Evolutionary conservation across 176 grass and related monocot species (phyloP).

Genomic region (Oryza glaberrima): DNA sequence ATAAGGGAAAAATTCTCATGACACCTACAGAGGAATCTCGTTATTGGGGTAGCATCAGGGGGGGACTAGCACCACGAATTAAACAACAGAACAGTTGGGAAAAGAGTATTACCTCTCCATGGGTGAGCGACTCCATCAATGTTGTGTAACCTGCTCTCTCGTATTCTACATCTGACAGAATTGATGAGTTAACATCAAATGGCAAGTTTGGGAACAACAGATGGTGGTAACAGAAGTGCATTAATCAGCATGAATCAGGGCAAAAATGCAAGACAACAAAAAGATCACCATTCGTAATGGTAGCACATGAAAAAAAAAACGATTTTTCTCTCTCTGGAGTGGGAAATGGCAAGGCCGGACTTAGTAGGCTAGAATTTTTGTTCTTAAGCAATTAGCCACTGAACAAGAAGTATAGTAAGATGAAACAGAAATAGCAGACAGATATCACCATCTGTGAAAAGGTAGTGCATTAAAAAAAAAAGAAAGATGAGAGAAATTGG

Average conservation of each 20-base stretch:
- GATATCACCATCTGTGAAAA: neutral
- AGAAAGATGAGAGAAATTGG: neutral
- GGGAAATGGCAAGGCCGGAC: neutral
- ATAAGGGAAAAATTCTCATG: neutral
- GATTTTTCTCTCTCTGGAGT: neutral
- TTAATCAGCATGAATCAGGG: neutral
- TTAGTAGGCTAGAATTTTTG: neutral
- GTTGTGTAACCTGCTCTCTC: slow-evolving; percentile 46
- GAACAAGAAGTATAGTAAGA: slow-evolving; percentile 25
- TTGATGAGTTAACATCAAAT: slow-evolving; percentile 31
- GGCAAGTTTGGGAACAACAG: neutral
- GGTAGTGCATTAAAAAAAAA: neutral
- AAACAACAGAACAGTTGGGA: slow-evolving; percentile 30
- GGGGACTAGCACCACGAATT: neutral
- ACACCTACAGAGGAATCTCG: neutral
- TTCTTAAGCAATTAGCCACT: neutral
- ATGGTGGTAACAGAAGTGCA: neutral
- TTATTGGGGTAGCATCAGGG: neutral
- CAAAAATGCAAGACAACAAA: neutral
- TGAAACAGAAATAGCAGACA: neutral
- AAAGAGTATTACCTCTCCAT: slow-evolving; percentile 58
- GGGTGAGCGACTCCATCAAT: slow-evolving; percentile 73
- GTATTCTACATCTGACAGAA: slow-evolving; percentile 55
- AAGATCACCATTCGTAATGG: neutral
- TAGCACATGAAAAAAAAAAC: neutral